Percentiles rank a stretch among this genome's conserved stretches.
These are phyloP conservation scores for Actinomortierella wolfii DNA, from an alignment of 371 early-diverging fungal genomes.

Conservation along the genomic window DNA sequence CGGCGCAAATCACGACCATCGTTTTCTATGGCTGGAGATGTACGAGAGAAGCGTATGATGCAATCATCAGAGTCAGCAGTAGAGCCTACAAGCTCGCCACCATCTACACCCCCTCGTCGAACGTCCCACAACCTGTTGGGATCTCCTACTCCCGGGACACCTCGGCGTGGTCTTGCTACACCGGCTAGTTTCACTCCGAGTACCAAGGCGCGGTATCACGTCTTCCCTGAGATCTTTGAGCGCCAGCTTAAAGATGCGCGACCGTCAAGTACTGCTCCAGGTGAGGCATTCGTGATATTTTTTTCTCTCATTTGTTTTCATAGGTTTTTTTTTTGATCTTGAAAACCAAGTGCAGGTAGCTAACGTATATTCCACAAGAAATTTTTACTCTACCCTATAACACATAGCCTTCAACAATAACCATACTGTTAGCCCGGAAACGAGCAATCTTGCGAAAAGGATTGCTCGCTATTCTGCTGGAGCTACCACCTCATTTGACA, in stretches of 20 bases:
- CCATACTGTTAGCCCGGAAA: slow-evolving; percentile 25
- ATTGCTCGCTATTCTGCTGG: slow-evolving; percentile 33
- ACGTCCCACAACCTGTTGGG: not conserved
- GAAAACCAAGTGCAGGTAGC: too few species aligned
- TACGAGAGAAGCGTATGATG: too few species aligned
- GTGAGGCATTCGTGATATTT: too few species aligned
- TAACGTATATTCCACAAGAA: too few species aligned
- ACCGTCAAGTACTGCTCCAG: slow-evolving; percentile 14
- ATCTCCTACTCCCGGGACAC: slow-evolving; percentile 8
- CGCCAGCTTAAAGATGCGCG: slow-evolving; percentile 23
- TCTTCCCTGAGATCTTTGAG: slow-evolving; percentile 36
- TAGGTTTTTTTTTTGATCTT: not conserved
- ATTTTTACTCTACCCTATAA: too few species aligned
- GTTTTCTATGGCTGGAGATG: too few species aligned
- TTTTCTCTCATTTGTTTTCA: too few species aligned
- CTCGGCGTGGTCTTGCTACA: slow-evolving; percentile 19
- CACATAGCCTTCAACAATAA: too few species aligned
- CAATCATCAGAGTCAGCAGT: too few species aligned
- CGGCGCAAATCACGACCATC: too few species aligned
- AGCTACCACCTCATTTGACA: not conserved
- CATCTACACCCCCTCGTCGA: slow-evolving; percentile 27
- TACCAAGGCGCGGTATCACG: slow-evolving; percentile 22
- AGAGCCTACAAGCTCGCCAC: slow-evolving; percentile 1
- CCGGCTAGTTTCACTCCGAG: slow-evolving; percentile 25
- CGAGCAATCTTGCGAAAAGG: slow-evolving; percentile 35